Percentiles rank a stretch among this genome's conserved stretches.
Evolutionary conservation across 306 rosid genomes (phyloP).

Genomic region (Psophocarpus tetragonolobus): DNA sequence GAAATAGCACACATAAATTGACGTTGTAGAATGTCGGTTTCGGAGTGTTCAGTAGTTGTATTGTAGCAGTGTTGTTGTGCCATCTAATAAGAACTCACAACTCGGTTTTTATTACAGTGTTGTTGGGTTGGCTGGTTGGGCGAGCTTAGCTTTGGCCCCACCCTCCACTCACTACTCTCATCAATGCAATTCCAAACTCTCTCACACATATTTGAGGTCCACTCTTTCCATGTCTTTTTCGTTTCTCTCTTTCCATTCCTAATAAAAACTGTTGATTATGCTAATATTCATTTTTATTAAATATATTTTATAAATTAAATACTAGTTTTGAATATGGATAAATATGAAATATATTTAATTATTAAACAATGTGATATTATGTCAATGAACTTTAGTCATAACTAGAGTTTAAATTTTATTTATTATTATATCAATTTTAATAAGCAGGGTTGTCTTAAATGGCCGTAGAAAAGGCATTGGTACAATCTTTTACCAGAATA

Average conservation of each 20-base stretch:
- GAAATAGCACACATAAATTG: not conserved
- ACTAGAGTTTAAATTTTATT: too few species aligned
- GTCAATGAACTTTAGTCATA: too few species aligned
- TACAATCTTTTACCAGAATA: too few species aligned
- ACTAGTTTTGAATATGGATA: too few species aligned
- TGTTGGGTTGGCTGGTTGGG: not conserved
- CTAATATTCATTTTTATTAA: not conserved
- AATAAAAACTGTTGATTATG: not conserved
- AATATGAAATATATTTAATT: too few species aligned
- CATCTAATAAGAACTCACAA: not conserved
- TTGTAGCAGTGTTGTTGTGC: not conserved
- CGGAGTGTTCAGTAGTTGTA: constrained; percentile 8
- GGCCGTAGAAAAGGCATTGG: too few species aligned
- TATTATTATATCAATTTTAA: too few species aligned
- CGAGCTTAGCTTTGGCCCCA: not conserved
- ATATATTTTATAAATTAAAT: not conserved
- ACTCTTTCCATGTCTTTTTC: too few species aligned
- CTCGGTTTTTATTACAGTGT: not conserved
- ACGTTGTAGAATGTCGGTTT: constrained; percentile 6
- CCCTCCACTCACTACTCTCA: not conserved
- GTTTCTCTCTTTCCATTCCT: not conserved
- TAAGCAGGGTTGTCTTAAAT: too few species aligned
- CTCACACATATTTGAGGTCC: not conserved
- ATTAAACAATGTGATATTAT: too few species aligned
- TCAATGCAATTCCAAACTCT: not conserved